Evolutionary conservation across 495 filamentous ascomycete species (phyloP).

Genomic region (Xylaria intraflava): DNA sequence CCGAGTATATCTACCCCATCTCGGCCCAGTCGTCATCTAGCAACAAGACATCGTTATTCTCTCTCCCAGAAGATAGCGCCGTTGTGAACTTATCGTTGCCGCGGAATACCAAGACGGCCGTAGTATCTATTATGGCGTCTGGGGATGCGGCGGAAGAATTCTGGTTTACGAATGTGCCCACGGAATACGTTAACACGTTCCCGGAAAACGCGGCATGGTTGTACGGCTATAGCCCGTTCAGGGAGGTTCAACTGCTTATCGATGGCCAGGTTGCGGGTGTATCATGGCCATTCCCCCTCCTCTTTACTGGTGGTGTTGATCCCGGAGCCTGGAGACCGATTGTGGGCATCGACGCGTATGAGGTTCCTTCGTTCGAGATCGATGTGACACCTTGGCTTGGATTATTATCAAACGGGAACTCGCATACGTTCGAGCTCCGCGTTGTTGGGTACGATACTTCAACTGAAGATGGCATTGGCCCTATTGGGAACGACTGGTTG

Average conservation of each 20-base stretch:
- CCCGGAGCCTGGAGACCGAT: conserved; percentile 80
- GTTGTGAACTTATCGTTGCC: conserved; percentile 54
- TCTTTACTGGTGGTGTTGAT: conserved; percentile 81
- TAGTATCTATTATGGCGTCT: conserved; percentile 69
- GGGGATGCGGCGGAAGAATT: conserved; percentile 80
- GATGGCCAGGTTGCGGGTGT: conserved; percentile 72
- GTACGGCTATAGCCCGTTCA: conserved; percentile 69
- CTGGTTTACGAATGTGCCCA: conserved; percentile 82
- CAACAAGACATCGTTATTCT: conserved; percentile 60
- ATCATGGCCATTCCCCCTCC: conserved; percentile 77
- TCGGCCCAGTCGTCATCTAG: conserved; percentile 51
- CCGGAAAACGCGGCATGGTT: conserved; percentile 47
- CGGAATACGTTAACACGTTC: conserved; percentile 57
- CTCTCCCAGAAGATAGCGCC: conserved; percentile 58
- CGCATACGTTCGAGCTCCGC: conserved; percentile 66
- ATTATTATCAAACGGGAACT: conserved; percentile 54
- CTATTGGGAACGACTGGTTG: conserved; percentile 67
- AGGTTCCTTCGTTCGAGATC: conserved; percentile 74
- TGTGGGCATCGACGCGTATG: conserved; percentile 78
- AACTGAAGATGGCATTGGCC: conserved; percentile 29
- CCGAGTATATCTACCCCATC: conserved; percentile 68
- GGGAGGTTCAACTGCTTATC: conserved; percentile 76
- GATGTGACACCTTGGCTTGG: conserved; percentile 77
- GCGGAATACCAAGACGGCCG: conserved; percentile 56
- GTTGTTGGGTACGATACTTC: conserved; percentile 58